These are phyloP conservation scores for Cinnamomum chago DNA, from an alignment of 164 flowering plant genomes.

Conservation along the genomic window DNA sequence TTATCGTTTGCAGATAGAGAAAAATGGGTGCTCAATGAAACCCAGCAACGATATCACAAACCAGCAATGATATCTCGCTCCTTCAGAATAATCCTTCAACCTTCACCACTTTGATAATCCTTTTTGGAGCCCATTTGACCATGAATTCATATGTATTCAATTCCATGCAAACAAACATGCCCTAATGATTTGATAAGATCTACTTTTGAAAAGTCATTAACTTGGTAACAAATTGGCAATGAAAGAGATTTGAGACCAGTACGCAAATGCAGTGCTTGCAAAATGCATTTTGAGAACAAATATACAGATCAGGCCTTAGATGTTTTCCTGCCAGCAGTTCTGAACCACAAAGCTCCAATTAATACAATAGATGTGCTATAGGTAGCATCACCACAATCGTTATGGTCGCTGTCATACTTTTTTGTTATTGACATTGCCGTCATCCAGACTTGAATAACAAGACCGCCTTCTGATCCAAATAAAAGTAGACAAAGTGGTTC, in stretches of 20 bases:
- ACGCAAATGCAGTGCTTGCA: not conserved
- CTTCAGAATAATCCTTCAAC: no score
- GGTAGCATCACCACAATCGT: constrained; percentile 6
- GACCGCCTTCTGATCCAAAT: constrained; percentile 75
- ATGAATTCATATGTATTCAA: no score
- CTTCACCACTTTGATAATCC: no score
- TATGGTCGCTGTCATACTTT: constrained; percentile 2
- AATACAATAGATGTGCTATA: constrained; percentile 1
- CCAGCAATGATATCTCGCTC: no score
- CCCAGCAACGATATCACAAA: no score
- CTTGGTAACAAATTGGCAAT: not conserved
- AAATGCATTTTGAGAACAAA: not conserved
- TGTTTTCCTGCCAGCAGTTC: not conserved
- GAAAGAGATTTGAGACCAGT: not conserved
- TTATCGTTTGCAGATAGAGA: no score
- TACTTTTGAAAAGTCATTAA: no score
- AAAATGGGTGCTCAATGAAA: no score
- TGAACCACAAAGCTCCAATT: not conserved
- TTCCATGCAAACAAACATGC: no score
- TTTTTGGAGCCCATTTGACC: no score
- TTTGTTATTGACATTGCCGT: constrained; percentile 10
- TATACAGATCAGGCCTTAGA: not conserved
- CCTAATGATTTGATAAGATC: no score
- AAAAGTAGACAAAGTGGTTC: constrained; percentile 82
- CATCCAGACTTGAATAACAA: constrained; percentile 93